Evolutionary conservation across 257 asterid genomes (phyloP).

Genomic region (Lithospermum erythrorhizon): DNA sequence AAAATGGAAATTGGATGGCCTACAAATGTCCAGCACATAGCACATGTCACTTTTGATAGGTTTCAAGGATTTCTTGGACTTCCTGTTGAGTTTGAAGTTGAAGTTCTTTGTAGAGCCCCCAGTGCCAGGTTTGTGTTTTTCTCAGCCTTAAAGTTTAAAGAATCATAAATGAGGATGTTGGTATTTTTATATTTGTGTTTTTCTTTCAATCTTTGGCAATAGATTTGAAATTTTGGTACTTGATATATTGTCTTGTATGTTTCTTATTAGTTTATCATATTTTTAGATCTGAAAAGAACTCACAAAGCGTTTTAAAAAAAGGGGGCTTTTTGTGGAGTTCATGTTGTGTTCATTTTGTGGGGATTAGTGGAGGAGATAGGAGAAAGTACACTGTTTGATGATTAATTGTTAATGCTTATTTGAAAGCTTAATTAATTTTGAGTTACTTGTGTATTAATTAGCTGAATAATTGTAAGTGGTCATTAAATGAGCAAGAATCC

Average conservation of each 20-base stretch:
- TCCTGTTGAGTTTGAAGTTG: constrained; percentile 86
- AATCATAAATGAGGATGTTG: neutral
- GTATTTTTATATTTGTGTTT: neutral
- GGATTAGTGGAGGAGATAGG: neutral
- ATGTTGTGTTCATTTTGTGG: neutral
- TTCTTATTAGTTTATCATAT: neutral
- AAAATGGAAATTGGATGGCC: constrained; percentile 96
- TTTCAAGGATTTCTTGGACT: constrained; percentile 90
- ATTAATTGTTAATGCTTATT: neutral
- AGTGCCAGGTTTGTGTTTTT: constrained; percentile 66
- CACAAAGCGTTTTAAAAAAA: neutral
- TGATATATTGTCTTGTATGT: neutral
- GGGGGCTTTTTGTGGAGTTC: no score
- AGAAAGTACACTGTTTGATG: neutral
- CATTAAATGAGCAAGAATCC: neutral
- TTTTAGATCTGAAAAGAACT: neutral
- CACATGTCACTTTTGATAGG: constrained; percentile 92
- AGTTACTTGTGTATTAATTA: neutral
- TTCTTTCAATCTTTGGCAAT: neutral
- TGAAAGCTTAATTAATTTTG: neutral
- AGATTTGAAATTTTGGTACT: neutral
- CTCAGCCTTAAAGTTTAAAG: neutral
- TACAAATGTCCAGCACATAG: constrained; percentile 73
- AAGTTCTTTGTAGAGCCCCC: constrained; percentile 77
- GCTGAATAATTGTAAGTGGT: neutral